Percentiles rank a stretch among this genome's conserved stretches.
Evolutionary conservation across 2,329 filamentous ascomycete species (phyloP).

Genomic region (Penicillium decumbens): DNA sequence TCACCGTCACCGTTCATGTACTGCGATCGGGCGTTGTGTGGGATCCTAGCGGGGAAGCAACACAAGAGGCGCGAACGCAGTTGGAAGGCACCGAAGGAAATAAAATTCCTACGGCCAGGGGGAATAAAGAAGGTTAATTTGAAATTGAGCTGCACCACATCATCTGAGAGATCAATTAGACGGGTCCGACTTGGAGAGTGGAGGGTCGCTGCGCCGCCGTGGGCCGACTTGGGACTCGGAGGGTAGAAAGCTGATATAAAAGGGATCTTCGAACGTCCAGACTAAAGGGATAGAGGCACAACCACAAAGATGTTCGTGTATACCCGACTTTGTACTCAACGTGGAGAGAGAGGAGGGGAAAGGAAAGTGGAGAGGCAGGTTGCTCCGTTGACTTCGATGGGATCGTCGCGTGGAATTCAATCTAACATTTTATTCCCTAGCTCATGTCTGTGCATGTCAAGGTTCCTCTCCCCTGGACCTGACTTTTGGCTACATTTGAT

Average conservation of each 20-base stretch:
- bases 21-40: conserved; percentile 28
- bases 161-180: conserved; percentile 17
- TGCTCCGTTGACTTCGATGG: background rate
- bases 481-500: background rate
- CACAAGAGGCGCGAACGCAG: conserved; percentile 28
- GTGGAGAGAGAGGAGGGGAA: background rate
- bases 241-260: background rate
- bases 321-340: background rate
- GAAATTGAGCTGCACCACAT: conserved; percentile 23
- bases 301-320: background rate
- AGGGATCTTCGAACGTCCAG: background rate
- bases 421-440: background rate
- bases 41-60: conserved; percentile 24
- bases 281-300: background rate
- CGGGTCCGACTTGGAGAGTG: conserved; percentile 11
- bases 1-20: conserved; percentile 22
- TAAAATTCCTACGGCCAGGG: conserved; percentile 9
- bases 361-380: background rate
- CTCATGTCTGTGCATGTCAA: background rate
- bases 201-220: conserved; percentile 10
- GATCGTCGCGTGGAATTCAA: background rate
- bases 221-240: background rate
- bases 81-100: conserved; percentile 2
- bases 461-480: background rate
- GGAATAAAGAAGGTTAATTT: conserved; percentile 20